Conservation (phyloP, 306 rosid genomes). For the Herpetospermum pedunculosum region DNA sequence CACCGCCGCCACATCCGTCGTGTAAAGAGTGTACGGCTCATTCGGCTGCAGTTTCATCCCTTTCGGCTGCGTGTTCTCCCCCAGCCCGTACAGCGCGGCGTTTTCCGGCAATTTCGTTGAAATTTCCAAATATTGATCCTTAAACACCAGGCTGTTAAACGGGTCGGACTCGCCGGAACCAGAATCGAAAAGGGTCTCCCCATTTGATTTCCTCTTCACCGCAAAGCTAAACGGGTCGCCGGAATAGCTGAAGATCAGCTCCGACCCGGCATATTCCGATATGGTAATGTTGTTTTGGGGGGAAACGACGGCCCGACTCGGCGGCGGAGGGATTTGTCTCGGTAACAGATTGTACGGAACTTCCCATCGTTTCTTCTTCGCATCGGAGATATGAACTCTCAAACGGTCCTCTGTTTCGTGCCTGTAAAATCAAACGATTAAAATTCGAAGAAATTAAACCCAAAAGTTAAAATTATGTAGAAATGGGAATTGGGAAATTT, state of each 20-base stretch:
- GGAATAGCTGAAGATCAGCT: conserved; percentile 50
- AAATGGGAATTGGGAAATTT: neutral
- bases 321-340: conserved; percentile 51
- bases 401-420: conserved; percentile 64
- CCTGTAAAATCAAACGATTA: conserved; percentile 21
- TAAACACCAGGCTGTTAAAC: conserved; percentile 51
- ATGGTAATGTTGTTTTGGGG: conserved; percentile 20
- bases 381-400: conserved; percentile 77
- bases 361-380: conserved; percentile 73
- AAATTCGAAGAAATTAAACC: neutral
- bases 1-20: conserved; percentile 68
- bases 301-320: conserved; percentile 25
- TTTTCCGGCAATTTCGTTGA: conserved; percentile 66
- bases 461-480: neutral
- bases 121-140: conserved; percentile 90
- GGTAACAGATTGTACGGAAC: conserved; percentile 78
- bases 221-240: conserved; percentile 65
- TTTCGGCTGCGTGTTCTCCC: conserved; percentile 87
- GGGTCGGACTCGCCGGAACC: conserved; percentile 41
- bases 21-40: conserved; percentile 77
- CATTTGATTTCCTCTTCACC: conserved; percentile 66
- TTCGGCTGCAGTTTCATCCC: conserved; percentile 69
- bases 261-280: conserved; percentile 56
- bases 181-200: conserved; percentile 55
- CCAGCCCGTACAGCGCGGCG: conserved; percentile 74